These are phyloP conservation scores for Blakeslea trispora DNA, from an alignment of 371 early-diverging fungal species.

Conservation along the genomic window DNA sequence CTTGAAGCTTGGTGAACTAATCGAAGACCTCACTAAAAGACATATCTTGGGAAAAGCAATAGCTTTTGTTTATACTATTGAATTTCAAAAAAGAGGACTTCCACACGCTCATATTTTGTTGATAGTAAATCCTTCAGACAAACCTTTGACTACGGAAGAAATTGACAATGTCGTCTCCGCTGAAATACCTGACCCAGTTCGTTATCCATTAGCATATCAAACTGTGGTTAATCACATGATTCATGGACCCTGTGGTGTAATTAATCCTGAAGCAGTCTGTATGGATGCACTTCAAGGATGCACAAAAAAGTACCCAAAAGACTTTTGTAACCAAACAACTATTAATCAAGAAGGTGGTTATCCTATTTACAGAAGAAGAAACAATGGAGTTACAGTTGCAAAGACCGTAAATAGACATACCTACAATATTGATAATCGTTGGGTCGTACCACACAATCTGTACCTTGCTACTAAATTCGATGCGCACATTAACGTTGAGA, in stretches of 20 bases:
- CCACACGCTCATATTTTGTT: conserved; percentile 15
- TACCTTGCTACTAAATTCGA: conserved; percentile 29
- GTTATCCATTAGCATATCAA: conserved; percentile 27
- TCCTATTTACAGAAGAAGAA: neutral
- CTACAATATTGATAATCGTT: conserved; percentile 22
- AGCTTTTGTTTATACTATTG: conserved; percentile 12
- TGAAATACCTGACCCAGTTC: conserved; percentile 5
- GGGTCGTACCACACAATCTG: conserved; percentile 28
- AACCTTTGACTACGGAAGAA: neutral
- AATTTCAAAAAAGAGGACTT: conserved; percentile 37
- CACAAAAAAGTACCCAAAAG: conserved; percentile 30
- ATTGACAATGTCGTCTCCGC: conserved; percentile 1
- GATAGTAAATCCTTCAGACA: neutral
- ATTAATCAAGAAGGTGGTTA: neutral
- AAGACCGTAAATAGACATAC: too few species aligned
- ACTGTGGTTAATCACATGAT: conserved; percentile 34
- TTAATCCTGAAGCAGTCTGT: conserved; percentile 24
- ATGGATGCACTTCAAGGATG: conserved; percentile 28
- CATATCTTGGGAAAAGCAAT: conserved; percentile 17
- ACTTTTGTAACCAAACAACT: conserved; percentile 19
- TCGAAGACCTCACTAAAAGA: conserved; percentile 26
- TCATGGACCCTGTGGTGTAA: conserved; percentile 39
- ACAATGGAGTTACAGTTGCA: neutral
- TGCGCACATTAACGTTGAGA: conserved; percentile 41
- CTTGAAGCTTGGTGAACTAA: conserved; percentile 23